Evolutionary conservation across 306 rosid genomes (phyloP).

Genomic region (Cicer arietinum): DNA sequence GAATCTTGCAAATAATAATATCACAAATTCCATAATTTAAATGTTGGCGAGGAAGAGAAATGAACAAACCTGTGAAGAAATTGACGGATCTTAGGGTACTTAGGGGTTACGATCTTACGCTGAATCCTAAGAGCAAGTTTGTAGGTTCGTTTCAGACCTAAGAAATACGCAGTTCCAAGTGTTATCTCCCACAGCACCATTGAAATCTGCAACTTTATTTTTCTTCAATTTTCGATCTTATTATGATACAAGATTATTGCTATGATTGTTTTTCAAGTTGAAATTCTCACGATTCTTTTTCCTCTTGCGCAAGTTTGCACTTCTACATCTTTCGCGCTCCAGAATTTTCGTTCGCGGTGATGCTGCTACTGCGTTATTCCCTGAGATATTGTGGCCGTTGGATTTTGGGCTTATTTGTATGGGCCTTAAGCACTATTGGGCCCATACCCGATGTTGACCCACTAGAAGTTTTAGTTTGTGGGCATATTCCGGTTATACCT

Average conservation of each 20-base stretch:
- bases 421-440: background rate
- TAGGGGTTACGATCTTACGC: slow-evolving; percentile 67
- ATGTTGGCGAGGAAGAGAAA: background rate
- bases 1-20: background rate
- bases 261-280: background rate
- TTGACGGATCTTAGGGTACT: slow-evolving; percentile 67
- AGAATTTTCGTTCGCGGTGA: slow-evolving; percentile 47
- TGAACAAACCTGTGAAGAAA: slow-evolving; percentile 68
- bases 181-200: slow-evolving; percentile 99
- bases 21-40: background rate
- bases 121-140: slow-evolving; percentile 78
- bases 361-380: background rate
- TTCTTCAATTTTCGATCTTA: background rate
- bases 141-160: slow-evolving; percentile 86
- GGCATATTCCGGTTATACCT: slow-evolving; percentile 1
- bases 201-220: slow-evolving; percentile 18
- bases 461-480: background rate
- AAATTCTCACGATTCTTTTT: slow-evolving; percentile 29
- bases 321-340: slow-evolving; percentile 32
- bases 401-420: background rate
- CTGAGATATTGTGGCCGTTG: slow-evolving; percentile 31
- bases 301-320: slow-evolving; percentile 56
- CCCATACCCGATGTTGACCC: background rate
- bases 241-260: background rate
- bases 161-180: slow-evolving; percentile 86